Evolutionary conservation across 495 filamentous ascomycete genomes (phyloP).

Genomic region (Aspergillus nanangensis): DNA sequence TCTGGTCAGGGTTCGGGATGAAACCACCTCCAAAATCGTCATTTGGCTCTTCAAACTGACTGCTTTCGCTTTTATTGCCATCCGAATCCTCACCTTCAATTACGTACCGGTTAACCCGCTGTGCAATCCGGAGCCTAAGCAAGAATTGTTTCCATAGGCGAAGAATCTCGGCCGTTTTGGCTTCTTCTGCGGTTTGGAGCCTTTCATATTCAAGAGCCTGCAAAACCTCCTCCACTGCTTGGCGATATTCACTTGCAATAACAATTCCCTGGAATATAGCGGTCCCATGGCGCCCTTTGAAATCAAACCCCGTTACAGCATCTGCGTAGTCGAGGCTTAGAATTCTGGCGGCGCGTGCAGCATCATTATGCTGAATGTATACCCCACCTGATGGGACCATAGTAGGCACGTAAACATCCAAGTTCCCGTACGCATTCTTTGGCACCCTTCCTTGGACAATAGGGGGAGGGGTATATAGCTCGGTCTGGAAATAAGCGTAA

Average conservation of each 20-base stretch:
- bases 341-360: constrained; percentile 67
- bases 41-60: background rate
- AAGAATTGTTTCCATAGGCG: constrained; percentile 74
- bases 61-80: constrained; percentile 19
- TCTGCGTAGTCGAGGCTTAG: constrained; percentile 83
- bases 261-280: constrained; percentile 74
- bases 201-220: constrained; percentile 58
- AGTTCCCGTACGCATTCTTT: constrained; percentile 81
- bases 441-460: constrained; percentile 73
- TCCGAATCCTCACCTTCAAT: constrained; percentile 43
- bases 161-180: constrained; percentile 52
- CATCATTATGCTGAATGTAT: constrained; percentile 63
- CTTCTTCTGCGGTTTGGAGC: constrained; percentile 52
- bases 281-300: constrained; percentile 75
- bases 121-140: constrained; percentile 68
- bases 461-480: constrained; percentile 67
- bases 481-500: constrained; percentile 74
- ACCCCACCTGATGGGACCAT: constrained; percentile 85
- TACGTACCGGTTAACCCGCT: constrained; percentile 65
- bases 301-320: constrained; percentile 86
- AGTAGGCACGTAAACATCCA: constrained; percentile 86
- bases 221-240: constrained; percentile 67
- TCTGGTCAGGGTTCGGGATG: constrained; percentile 44
- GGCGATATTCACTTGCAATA: constrained; percentile 62
- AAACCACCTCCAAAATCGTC: constrained; percentile 34